Base-by-base conservation (phyloP, 495 filamentous ascomycete species). In the Entonaema liquescens region DNA sequence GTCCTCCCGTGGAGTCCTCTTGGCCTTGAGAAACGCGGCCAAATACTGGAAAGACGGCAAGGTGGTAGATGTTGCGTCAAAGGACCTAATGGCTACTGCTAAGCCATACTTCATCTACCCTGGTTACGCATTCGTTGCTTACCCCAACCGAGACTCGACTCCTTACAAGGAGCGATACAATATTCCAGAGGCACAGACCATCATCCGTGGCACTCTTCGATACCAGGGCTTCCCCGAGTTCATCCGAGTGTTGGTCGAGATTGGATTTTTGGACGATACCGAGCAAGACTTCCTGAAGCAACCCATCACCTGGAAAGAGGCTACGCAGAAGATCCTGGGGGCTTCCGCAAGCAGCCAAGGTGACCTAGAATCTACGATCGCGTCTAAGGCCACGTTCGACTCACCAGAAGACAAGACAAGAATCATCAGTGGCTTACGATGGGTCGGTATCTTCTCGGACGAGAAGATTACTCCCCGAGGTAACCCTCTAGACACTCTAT, bases 81-180 rank as follows among this genome's bases (percentile, higher is more conserved):
- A 85, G 57, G 90, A 94, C 21, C 86, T 98, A 50, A 97, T 98
- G 95, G 90, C 82, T 54, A 86, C 86, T 52, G 92, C 95, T 17
- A 93, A 95, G 84, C 93, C 95, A 9, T 98, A 97, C 86, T 88
- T 86, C 74, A 95, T 97, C 83, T 95, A 94, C 81, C 91, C 91
- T 19, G 83, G 94, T 33, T 98, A 89, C 75, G 89, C 92, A 25
- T 95, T 97, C 74, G 93, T 97, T 59, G 94, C 91, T 8, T 99
- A 98, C 79, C 92, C 93, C 11, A 98, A 98, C 87, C 86, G 95
- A 60, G 93, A 98, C 80, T 95, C 92, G 1, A 93, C 89, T 0
- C 85, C 89, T 17, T 98, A 92, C 87, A 89, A 88, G 68, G 92
- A 96, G 83, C 87, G 91, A 42, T 99, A 98, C 87, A 86, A 84